Base-by-base conservation (phyloP, 225 moss, liverwort and hornwort species). In the Asterella californica region DNA sequence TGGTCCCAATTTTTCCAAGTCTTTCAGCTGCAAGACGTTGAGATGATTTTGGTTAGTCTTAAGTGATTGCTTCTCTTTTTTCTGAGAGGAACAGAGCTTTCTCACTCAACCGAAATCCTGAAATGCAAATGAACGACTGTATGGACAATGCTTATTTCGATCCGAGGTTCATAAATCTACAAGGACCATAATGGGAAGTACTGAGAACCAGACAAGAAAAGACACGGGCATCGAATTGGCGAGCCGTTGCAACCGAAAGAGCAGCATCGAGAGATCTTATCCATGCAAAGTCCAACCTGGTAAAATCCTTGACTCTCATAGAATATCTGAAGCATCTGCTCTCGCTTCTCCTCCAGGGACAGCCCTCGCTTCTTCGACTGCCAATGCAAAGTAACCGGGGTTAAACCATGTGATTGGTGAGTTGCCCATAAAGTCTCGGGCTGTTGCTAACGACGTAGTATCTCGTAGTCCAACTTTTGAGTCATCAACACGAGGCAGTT, bases 1-100 rank as follows among this genome's bases (percentile, higher is more conserved):
- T 11, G 93, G 93, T 54, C 95, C 93, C 76, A 93, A 87, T 86
- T 95, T 95, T 85, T 95, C 95, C 57, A 95, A 82, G 79, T 95
- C 95, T 83, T 91, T 93, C 87, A 95, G 81, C 91, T 92, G 86
- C 75, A 45, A 63, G 45, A 29, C 29, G 9, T 2, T 29, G 10
- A 47, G 14, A 71, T 46, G 47, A 71, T 48, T 71, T 48, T 48
- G 46, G 48, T 71, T 47, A 47, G 38, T 25, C 46, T 24, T 8
- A 27, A 47, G n/a, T 71, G 47, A n/a, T 15, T 38, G 0, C 22
- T n/a, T 27, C 25, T 61, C n/a, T 5, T 3, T 27, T 61, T 27
- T 11, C 24, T 57, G 21, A 57, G 57, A 54, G 6, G n/a, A 8
- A 27, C 7, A 10, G 61, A n/a, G n/a, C 10, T n/a, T 52, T 52